A percentile compares a stretch with the other conserved stretches of the same genome.
Evolutionary conservation across 2,329 filamentous ascomycete species (phyloP).

Genomic region (Conoideocrella luteorostrata): DNA sequence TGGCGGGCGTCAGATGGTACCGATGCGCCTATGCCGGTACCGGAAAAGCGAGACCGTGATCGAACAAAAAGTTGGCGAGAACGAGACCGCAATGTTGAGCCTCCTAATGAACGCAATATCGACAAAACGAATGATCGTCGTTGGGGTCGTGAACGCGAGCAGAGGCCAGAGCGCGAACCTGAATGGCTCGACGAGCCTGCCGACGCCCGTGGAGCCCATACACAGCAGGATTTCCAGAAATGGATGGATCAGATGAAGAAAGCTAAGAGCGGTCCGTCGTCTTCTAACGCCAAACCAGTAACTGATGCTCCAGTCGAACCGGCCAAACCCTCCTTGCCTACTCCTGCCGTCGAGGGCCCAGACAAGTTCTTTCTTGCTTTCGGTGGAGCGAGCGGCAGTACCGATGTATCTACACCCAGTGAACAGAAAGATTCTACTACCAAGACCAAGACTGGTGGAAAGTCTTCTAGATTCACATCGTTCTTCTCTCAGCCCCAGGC

Average conservation of each 20-base stretch:
- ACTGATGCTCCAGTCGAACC: conserved; percentile 33
- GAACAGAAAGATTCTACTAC: conserved; percentile 33
- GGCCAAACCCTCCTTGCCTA: conserved; percentile 49
- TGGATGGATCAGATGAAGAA: conserved; percentile 92
- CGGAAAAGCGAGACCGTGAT: conserved; percentile 46
- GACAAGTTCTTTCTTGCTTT: conserved; percentile 71
- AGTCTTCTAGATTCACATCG: conserved; percentile 80
- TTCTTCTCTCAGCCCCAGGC: conserved; percentile 57
- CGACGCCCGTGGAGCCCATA: conserved; percentile 65
- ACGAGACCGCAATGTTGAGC: conserved; percentile 36
- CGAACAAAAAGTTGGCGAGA: conserved; percentile 57
- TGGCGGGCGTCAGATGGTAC: conserved; percentile 60
- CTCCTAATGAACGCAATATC: conserved; percentile 50
- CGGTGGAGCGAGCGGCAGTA: conserved; percentile 30
- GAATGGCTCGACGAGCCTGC: conserved; percentile 82
- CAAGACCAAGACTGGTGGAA: conserved; percentile 51
- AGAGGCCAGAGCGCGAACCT: conserved; percentile 69
- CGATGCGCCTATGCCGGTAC: conserved; percentile 20
- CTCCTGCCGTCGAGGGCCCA: conserved; percentile 59
- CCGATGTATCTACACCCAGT: conserved; percentile 47
- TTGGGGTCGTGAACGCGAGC: conserved; percentile 53
- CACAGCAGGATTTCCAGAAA: conserved; percentile 85
- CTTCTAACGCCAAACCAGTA: conserved; percentile 23
- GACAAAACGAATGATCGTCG: conserved; percentile 41
- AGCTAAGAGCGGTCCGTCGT: conserved; percentile 35